Base-by-base conservation (phyloP, 345 rosid genomes). In the Moricandia moricandioides region DNA sequence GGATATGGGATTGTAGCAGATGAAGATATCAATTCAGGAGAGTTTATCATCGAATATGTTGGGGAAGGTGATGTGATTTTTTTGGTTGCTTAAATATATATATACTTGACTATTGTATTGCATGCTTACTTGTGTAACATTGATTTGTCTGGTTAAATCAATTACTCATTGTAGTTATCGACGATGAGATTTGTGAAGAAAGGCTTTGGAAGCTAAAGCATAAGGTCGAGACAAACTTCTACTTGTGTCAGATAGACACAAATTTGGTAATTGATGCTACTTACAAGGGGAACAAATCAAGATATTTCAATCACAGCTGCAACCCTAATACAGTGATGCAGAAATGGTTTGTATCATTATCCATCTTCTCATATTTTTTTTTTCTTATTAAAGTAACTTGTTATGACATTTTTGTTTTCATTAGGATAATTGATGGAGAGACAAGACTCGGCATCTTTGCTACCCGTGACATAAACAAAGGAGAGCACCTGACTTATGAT, bases 231-330 rank as follows among this genome's bases (percentile, higher is more conserved):
- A 96, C 90, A 73, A 88, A 96, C 49, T 96, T 92, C 74, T 96
- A 96, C 78, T 60, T 96, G 78, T 92, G 99, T 81, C 94, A 91
- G 86, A 91, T 96, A 70, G 86, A 87, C 79, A 84, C 91, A 30
- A 91, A 89, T 65, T 91, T 91, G 98, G 97, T 96, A 71, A 89
- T 96, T 80, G 99, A 96, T 79, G 99, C 99, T 30, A 89, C 97
- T 65, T 83, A 86, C 87, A 92, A 96, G 71, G 98, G 99, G 65
- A 92, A 92, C 81, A 96, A 88, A 83, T 92, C 99, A 17, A 88
- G 99, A 89, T 92, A 90, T 74, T 87, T 96, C 76, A 96, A 96
- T 76, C 99, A 96, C 65, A 92, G 99, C 45, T 96, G 98, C 82
- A 84, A 76, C 49, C 98, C 98, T 29, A 96, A 96, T 69, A 86